Evolutionary conservation across 148 eudicot species (phyloP).

Genomic region (Arctostaphylos glauca): DNA sequence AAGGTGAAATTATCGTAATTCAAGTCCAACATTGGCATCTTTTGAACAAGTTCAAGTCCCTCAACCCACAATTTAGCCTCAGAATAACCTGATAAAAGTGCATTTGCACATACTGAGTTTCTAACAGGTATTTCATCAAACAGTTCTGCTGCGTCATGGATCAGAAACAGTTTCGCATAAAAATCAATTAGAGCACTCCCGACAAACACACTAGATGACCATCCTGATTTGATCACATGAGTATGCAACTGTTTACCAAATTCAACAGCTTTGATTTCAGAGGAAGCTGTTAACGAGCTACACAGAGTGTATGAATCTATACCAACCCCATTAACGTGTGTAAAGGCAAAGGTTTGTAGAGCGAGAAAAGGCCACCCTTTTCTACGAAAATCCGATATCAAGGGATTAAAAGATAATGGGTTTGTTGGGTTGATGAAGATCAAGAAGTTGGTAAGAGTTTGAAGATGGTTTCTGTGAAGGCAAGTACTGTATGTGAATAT

Average conservation of each 20-base stretch:
- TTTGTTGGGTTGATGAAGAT: slow-evolving; percentile 32
- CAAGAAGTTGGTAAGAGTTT: slow-evolving; percentile 39
- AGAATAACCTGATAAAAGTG: slow-evolving; percentile 57
- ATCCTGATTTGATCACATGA: slow-evolving; percentile 53
- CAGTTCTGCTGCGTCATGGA: slow-evolving; percentile 46
- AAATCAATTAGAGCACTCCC: slow-evolving; percentile 70
- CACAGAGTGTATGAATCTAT: slow-evolving; percentile 61
- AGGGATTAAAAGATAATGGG: slow-evolving; percentile 49
- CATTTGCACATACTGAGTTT: slow-evolving; percentile 63
- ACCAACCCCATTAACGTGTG: slow-evolving; percentile 45
- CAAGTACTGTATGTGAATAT: slow-evolving; percentile 39
- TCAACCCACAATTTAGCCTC: slow-evolving; percentile 58
- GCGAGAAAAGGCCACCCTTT: slow-evolving; percentile 40
- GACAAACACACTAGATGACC: slow-evolving; percentile 65
- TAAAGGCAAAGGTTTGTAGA: slow-evolving; percentile 40
- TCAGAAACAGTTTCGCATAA: slow-evolving; percentile 40
- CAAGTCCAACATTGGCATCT: slow-evolving; percentile 47
- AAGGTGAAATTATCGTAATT: slow-evolving; percentile 52
- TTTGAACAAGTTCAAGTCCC: slow-evolving; percentile 47
- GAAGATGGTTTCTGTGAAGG: slow-evolving; percentile 19
- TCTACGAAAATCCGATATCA: slow-evolving; percentile 46
- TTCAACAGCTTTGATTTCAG: slow-evolving; percentile 23
- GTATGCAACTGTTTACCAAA: slow-evolving; percentile 54
- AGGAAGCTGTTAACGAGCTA: slow-evolving; percentile 49
- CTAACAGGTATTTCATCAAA: slow-evolving; percentile 62